Conservation (phyloP, 306 rosid species). For the Begonia masoniana region DNA sequence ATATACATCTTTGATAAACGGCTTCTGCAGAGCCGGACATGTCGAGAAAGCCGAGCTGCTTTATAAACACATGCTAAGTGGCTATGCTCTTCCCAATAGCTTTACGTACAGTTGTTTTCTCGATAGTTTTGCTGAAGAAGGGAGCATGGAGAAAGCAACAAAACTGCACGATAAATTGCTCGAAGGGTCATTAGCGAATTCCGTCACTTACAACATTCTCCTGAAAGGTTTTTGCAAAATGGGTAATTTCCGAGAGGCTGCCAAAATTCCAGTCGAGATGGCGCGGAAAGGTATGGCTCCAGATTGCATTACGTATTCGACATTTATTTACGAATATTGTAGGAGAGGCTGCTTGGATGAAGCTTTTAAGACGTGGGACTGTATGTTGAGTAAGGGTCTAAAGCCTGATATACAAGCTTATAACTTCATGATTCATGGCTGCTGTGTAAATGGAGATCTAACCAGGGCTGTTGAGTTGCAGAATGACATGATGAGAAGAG, state of each 20-base stretch:
- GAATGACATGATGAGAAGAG: constrained; percentile 69
- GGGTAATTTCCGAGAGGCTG: constrained; percentile 65
- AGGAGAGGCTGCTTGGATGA: constrained; percentile 47
- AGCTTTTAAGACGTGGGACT: constrained; percentile 62
- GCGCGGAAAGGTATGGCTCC: constrained; percentile 48
- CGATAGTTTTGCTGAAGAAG: constrained; percentile 54
- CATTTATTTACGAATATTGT: constrained; percentile 67
- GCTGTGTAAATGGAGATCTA: constrained; percentile 67
- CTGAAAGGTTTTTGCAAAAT: constrained; percentile 73
- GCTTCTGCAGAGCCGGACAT: constrained; percentile 69
- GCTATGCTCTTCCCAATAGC: constrained; percentile 46
- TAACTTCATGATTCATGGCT: constrained; percentile 68
- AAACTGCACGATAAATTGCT: constrained; percentile 62
- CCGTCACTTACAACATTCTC: constrained; percentile 70
- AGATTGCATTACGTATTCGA: constrained; percentile 76
- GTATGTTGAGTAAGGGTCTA: constrained; percentile 65
- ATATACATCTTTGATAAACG: constrained; percentile 71
- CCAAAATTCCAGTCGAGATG: constrained; percentile 53
- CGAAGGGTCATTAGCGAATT: constrained; percentile 47
- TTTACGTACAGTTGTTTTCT: constrained; percentile 72
- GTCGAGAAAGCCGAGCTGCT: constrained; percentile 49
- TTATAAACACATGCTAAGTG: constrained; percentile 44
- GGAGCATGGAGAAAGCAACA: constrained; percentile 64
- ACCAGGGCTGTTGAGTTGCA: constrained; percentile 62
- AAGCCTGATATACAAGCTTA: constrained; percentile 68